Evolutionary conservation across 148 eudicot species (phyloP), one percentile per base, ranked within the genome.

Genomic region (Rhododendron ferrugineum): DNA sequence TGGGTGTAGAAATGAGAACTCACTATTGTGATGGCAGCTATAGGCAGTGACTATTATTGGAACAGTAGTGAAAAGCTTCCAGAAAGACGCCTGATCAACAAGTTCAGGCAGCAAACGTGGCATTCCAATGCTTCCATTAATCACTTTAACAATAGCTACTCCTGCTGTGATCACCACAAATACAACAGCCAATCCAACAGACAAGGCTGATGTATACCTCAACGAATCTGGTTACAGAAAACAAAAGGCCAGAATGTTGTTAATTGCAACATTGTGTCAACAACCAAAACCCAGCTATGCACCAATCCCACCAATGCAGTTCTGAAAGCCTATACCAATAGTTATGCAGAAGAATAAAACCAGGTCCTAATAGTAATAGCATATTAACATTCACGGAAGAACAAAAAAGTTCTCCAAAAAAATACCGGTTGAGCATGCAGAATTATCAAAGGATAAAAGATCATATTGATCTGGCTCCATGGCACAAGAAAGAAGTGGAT

Each of bases 1-100:
- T 28, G 60, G 52, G 74, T 30, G 34, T 16, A 75, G 85, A 46
- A 11, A 76, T 49, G 10, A 75, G 62, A 82, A 83, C 90, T 87
- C 90, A 95, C 97, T 86, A 81, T 95, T 95, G 85, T 94, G 93
- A 89, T 95, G 98, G 88, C 98, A 95, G 79, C 90, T 94, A 87
- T 89, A 95, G n/a, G 98, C 96, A 77, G 98, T 95, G 82, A 93
- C 98, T 28, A 95, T 91, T 85, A 95, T 88, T 3, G 98, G 98
- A 86, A 93, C 93, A 37, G 93, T 92, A 40, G 98, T 93, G 84
- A 92, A 95, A 74, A 95, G 93, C 89, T 95, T 93, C 95, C 94
- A 93, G 88, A 95, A 93, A 60, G 98, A 94, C 78, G 94, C 93
- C 86, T 89, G 94, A 81, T 94, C 94, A 84, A 81, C 89, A 84